A percentile compares a stretch with the other conserved stretches of the same genome.
These are phyloP conservation scores for Alternaria alternata DNA, from an alignment of 2,329 filamentous ascomycete genomes.

Conservation along the genomic window DNA sequence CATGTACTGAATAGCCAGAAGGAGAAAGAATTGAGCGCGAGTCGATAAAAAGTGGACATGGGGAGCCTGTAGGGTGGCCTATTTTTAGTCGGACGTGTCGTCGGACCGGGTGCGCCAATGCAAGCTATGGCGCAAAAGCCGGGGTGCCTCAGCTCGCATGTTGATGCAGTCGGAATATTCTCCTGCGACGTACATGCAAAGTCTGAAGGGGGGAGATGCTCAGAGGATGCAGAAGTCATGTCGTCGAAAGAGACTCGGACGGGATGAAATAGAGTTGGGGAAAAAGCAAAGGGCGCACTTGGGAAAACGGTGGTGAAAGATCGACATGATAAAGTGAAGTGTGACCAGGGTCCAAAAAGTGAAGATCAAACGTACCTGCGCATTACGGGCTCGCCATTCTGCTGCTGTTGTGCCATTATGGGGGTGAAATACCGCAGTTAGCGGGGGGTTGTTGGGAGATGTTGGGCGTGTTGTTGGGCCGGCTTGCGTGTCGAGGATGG, in stretches of 20 bases:
- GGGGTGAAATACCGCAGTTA: conserved; percentile 11
- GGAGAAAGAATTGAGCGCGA: conserved; percentile 32
- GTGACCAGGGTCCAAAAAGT: conserved; percentile 12
- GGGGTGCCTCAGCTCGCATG: conserved; percentile 36
- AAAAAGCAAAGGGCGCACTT: not conserved
- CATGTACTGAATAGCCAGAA: conserved; percentile 21
- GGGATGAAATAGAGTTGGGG: not conserved
- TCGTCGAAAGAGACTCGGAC: not conserved
- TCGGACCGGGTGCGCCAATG: conserved; percentile 51
- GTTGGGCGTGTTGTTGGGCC: not conserved
- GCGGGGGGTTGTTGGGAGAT: not conserved
- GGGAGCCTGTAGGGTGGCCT: conserved; percentile 39
- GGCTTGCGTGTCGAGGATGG: no score
- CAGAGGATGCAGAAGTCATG: not conserved
- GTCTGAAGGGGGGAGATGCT: not conserved
- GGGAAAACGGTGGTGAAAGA: not conserved
- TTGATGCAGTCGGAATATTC: not conserved
- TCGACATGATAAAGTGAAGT: conserved; percentile 1
- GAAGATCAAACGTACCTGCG: conserved; percentile 64
- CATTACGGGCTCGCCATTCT: conserved; percentile 64
- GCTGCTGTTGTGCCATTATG: conserved; percentile 50
- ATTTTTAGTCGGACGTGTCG: conserved; percentile 48
- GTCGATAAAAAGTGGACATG: conserved; percentile 47
- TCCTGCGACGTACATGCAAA: not conserved
- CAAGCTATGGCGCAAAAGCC: conserved; percentile 47